A percentile compares a stretch with the other conserved stretches of the same genome.
phyloP scores from a whole-genome alignment of 768 basidiomycete genomes.

The Kwoniella sp. region DNA sequence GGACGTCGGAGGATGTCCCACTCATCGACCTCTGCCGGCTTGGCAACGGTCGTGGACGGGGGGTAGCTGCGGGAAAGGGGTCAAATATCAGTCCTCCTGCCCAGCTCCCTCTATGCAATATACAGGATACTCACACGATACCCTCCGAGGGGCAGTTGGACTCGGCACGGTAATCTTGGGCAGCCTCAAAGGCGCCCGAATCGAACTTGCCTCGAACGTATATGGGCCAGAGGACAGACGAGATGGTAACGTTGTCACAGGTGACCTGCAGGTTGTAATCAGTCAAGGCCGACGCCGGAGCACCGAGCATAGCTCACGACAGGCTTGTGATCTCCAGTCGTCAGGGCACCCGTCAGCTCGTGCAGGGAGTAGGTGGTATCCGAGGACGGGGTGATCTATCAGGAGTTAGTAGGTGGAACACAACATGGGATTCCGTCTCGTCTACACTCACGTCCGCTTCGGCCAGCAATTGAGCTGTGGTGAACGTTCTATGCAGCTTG shows the following conservation, averaged over 20 bases:
- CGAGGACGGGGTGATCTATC: conserved; percentile 45
- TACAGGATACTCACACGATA: conserved; percentile 26
- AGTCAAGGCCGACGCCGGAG: background rate
- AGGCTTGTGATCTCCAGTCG: conserved; percentile 24
- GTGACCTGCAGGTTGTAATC: conserved; percentile 23
- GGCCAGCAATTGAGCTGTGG: conserved; percentile 29
- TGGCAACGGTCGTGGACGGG: conserved; percentile 19
- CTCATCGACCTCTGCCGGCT: conserved; percentile 17
- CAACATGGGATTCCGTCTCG: too few species aligned
- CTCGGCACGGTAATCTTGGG: background rate
- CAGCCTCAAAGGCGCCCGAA: conserved; percentile 29
- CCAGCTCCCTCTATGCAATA: background rate
- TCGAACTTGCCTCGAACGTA: conserved; percentile 41
- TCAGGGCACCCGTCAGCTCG: conserved; percentile 36
- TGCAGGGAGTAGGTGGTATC: conserved; percentile 42
- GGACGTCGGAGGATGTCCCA: conserved; percentile 42
- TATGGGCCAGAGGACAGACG: conserved; percentile 41
- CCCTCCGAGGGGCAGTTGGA: conserved; percentile 43
- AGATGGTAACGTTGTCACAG: conserved; percentile 38
- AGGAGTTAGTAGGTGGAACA: background rate
- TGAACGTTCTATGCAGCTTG: conserved; percentile 29
- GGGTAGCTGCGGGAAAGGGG: conserved; percentile 33
- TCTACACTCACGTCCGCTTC: conserved; percentile 41
- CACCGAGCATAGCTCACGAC: conserved; percentile 32
- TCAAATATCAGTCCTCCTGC: too few species aligned